Conservation (phyloP, 345 rosid species). For the Linum tenue region DNA sequence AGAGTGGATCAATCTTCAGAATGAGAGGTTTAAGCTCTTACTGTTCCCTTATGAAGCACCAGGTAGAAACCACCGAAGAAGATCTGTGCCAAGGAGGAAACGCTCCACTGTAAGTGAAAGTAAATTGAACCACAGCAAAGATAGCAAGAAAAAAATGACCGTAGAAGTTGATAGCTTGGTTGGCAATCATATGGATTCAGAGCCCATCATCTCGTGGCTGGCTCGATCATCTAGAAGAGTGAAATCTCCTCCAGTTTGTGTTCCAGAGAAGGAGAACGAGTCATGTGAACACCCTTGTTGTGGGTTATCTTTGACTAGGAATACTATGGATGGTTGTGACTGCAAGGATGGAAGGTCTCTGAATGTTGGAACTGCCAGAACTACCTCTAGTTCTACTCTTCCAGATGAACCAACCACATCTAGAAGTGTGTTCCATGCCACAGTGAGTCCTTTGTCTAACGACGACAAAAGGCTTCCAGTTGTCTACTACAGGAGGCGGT, state of each 20-base stretch:
- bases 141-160: constrained; percentile 28
- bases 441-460: constrained; percentile 23
- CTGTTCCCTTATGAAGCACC: constrained; percentile 78
- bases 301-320: constrained; percentile 17
- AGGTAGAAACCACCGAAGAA: constrained; percentile 35
- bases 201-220: constrained; percentile 90
- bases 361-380: constrained; percentile 22
- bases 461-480: constrained; percentile 45
- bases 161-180: constrained; percentile 43
- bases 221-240: constrained; percentile 46
- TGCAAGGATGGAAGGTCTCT: constrained; percentile 21
- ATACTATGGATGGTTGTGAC: constrained; percentile 21
- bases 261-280: constrained; percentile 43
- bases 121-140: constrained; percentile 28
- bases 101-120: constrained; percentile 26
- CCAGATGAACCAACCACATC: constrained; percentile 24
- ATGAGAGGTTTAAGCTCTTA: constrained; percentile 79
- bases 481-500: constrained; percentile 75
- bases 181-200: constrained; percentile 60
- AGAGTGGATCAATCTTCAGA: constrained; percentile 80
- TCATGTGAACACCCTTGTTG: constrained; percentile 18
- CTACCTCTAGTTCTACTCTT: constrained; percentile 23
- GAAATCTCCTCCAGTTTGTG: constrained; percentile 46
- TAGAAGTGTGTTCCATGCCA: constrained; percentile 26
- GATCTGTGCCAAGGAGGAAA: constrained; percentile 31